phyloP scores from a whole-genome alignment of 345 rosid species.

The Aquilaria sinensis region DNA sequence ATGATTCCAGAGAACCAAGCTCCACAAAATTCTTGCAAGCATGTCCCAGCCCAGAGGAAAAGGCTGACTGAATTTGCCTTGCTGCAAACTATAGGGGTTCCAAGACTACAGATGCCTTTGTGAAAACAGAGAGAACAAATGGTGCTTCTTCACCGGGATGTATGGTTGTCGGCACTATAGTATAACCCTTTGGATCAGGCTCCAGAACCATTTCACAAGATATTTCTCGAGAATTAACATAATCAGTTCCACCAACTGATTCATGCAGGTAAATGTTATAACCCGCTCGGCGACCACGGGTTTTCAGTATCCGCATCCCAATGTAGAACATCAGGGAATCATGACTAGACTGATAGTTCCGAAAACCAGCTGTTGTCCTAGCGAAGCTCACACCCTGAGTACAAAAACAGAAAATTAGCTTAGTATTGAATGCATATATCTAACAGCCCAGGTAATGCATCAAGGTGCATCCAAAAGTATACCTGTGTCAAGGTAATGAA shows the following conservation, averaged over 20 bases:
- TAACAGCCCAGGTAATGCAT: too few relatives aligned
- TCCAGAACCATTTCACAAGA: constrained; percentile 99
- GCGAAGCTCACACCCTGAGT: constrained; percentile 96
- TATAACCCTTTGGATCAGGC: constrained; percentile 99
- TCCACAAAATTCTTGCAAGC: constrained; percentile 21
- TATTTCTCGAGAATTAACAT: constrained; percentile 98
- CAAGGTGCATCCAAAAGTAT: constrained; percentile 4
- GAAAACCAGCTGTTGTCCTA: constrained; percentile 90
- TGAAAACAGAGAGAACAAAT: constrained; percentile 93
- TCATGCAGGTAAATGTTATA: constrained; percentile 94
- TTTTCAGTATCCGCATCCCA: constrained; percentile 97
- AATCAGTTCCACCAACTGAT: constrained; percentile 99
- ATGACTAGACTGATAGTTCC: constrained; percentile 90
- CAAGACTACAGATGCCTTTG: constrained; percentile 77
- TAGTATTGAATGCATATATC: too few relatives aligned
- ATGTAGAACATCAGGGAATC: constrained; percentile 94
- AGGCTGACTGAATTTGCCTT: constrained; percentile 16
- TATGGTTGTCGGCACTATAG: constrained; percentile 97
- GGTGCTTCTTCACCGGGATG: constrained; percentile 99
- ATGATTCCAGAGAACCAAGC: constrained; percentile 34
- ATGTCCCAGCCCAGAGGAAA: constrained; percentile 20
- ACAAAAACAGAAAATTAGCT: neutral
- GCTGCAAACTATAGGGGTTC: constrained; percentile 54
- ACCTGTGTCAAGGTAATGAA: constrained; percentile 98
- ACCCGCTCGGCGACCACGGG: constrained; percentile 96